Evolutionary conservation across 1,139 yeast genomes (phyloP).

Genomic region (Yamadazyma membranifaciens): DNA sequence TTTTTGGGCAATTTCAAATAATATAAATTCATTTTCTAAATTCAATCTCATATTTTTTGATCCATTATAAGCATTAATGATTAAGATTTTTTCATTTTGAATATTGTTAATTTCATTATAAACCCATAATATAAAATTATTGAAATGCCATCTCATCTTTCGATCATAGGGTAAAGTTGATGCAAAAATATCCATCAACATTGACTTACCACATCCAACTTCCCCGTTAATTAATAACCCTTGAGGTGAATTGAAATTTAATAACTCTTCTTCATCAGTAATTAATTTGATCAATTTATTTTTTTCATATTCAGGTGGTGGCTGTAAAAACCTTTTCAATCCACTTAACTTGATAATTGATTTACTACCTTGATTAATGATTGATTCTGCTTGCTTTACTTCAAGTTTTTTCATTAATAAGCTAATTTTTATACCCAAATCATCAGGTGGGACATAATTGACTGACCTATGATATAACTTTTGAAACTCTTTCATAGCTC

Average conservation of each 20-base stretch:
- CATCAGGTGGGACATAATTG: slow-evolving; percentile 59
- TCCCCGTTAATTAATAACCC: slow-evolving; percentile 70
- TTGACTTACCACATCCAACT: slow-evolving; percentile 75
- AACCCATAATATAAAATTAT: slow-evolving; percentile 68
- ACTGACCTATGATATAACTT: slow-evolving; percentile 57
- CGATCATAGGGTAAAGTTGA: slow-evolving; percentile 59
- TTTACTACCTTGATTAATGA: slow-evolving; percentile 11
- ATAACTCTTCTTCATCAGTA: slow-evolving; percentile 63
- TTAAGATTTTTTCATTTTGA: slow-evolving; percentile 40
- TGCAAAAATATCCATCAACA: slow-evolving; percentile 74
- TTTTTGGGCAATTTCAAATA: slow-evolving; percentile 66
- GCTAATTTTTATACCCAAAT: slow-evolving; percentile 46
- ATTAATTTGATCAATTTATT: slow-evolving; percentile 45
- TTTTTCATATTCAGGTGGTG: slow-evolving; percentile 29
- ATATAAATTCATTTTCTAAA: slow-evolving; percentile 61
- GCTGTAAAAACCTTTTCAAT: slow-evolving; percentile 22
- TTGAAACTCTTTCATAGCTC: slow-evolving; percentile 66
- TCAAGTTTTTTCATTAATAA: slow-evolving; percentile 50
- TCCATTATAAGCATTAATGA: slow-evolving; percentile 29
- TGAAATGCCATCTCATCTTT: slow-evolving; percentile 71
- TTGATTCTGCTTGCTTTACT: slow-evolving; percentile 27
- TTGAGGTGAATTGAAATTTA: slow-evolving; percentile 57
- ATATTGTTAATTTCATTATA: slow-evolving; percentile 60
- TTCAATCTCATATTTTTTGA: slow-evolving; percentile 32
- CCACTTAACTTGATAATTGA: slow-evolving; percentile 18